Percentiles rank a stretch among this genome's conserved stretches.
phyloP scores from a whole-genome alignment of 2,329 filamentous ascomycete species.

The Reticulascus tulasneorum region DNA sequence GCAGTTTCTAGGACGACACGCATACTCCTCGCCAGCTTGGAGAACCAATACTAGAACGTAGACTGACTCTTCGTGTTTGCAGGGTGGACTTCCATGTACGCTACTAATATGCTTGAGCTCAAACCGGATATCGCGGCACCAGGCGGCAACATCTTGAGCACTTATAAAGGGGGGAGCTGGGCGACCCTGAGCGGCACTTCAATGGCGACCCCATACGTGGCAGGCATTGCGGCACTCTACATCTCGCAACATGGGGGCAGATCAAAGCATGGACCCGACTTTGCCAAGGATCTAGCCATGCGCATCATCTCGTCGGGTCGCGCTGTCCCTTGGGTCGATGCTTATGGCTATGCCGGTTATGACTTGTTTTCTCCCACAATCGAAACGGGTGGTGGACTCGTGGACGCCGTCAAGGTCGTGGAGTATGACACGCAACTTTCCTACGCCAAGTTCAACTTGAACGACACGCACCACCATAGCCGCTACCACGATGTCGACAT shows the following conservation, averaged over 20 bases:
- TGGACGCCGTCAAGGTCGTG: slow-evolving; percentile 36
- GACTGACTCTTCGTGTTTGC: too few relatives aligned
- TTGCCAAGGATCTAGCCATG: slow-evolving; percentile 26
- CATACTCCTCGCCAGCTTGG: not conserved
- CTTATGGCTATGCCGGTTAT: slow-evolving; percentile 19
- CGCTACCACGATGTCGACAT: slow-evolving; percentile 20
- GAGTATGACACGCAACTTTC: slow-evolving; percentile 30
- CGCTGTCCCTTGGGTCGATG: slow-evolving; percentile 24
- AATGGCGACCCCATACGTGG: slow-evolving; percentile 44
- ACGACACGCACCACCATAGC: slow-evolving; percentile 36
- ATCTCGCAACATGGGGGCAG: slow-evolving; percentile 27
- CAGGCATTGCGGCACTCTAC: slow-evolving; percentile 35
- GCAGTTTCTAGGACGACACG: slow-evolving; percentile 7
- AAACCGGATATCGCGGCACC: slow-evolving; percentile 41
- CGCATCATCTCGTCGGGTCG: slow-evolving; percentile 25
- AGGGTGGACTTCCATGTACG: too few relatives aligned
- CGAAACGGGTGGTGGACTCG: too few relatives aligned
- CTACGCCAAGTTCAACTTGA: slow-evolving; percentile 34
- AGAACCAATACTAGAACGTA: too few relatives aligned
- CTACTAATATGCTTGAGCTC: slow-evolving; percentile 35
- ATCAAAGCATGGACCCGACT: slow-evolving; percentile 22
- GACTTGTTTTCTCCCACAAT: too few relatives aligned
- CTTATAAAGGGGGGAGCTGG: slow-evolving; percentile 22
- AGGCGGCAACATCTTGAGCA: slow-evolving; percentile 36
- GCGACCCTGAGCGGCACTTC: slow-evolving; percentile 42